phyloP scores from a whole-genome alignment of 345 rosid species.

The Syzygium oleosum region DNA sequence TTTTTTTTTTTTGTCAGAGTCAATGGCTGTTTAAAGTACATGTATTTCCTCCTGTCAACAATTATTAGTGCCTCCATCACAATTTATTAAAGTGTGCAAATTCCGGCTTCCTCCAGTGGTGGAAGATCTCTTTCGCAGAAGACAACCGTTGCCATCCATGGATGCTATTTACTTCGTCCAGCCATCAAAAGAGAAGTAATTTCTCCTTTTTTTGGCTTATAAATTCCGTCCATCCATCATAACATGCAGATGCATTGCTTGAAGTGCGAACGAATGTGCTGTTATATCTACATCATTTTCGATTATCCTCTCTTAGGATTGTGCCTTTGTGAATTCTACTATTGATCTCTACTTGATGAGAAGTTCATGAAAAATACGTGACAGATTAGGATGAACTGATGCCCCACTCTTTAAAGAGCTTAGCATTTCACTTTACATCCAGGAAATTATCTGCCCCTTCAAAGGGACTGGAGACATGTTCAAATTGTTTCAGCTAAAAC shows the following conservation, averaged over 20 bases:
- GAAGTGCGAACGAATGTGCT: neutral
- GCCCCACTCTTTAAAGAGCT: neutral
- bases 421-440: neutral
- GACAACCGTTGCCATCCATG: conserved; percentile 86
- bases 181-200: conserved; percentile 85
- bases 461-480: neutral
- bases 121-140: conserved; percentile 88
- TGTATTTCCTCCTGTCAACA: neutral
- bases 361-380: neutral
- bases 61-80: neutral
- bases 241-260: neutral
- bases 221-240: neutral
- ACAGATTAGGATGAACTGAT: neutral
- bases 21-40: neutral
- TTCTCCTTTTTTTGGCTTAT: neutral
- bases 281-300: neutral
- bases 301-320: neutral
- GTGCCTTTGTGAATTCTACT: neutral
- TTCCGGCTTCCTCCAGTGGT: conserved; percentile 53
- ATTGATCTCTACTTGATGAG: neutral
- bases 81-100: neutral
- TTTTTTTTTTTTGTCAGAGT: too few species aligned
- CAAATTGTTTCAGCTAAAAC: neutral
- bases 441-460: neutral
- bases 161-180: conserved; percentile 87